Conservation (phyloP, 805 yeast species). For the Starmera pachycereana region DNA sequence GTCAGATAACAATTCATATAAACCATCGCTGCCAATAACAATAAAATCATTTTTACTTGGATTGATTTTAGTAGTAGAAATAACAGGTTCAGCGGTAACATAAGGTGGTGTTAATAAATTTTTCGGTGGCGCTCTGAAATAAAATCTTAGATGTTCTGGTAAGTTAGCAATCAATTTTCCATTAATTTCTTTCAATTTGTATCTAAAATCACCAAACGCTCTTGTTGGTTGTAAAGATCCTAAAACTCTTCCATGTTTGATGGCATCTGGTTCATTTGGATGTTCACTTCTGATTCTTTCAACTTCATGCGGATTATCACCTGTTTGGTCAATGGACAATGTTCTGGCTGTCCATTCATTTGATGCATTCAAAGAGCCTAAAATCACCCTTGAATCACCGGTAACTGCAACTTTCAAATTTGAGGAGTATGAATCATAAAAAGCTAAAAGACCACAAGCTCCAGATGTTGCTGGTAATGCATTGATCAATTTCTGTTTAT, state of each 20-base stretch:
- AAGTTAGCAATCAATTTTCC: constrained; percentile 37
- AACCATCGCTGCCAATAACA: constrained; percentile 90
- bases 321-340: constrained; percentile 87
- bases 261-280: constrained; percentile 72
- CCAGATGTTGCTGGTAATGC: constrained; percentile 94
- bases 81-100: constrained; percentile 93
- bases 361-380: constrained; percentile 56
- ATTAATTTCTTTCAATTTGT: constrained; percentile 59
- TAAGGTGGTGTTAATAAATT: constrained; percentile 85
- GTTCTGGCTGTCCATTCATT: constrained; percentile 85
- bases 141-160: constrained; percentile 72
- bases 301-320: constrained; percentile 81
- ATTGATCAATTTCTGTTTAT: constrained; percentile 40
- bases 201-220: constrained; percentile 96
- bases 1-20: constrained; percentile 83
- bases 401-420: constrained; percentile 84
- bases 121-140: constrained; percentile 69
- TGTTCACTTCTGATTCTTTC: constrained; percentile 77
- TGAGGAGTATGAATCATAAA: constrained; percentile 69
- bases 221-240: constrained; percentile 93
- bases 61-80: constrained; percentile 68
- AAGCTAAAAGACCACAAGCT: constrained; percentile 82
- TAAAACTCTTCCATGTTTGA: constrained; percentile 79
- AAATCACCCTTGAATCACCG: constrained; percentile 89
- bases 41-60: constrained; percentile 72